A percentile compares a stretch with the other conserved stretches of the same genome.
Evolutionary conservation across 441 rosid species (phyloP).

Genomic region (Eruca vesicaria): DNA sequence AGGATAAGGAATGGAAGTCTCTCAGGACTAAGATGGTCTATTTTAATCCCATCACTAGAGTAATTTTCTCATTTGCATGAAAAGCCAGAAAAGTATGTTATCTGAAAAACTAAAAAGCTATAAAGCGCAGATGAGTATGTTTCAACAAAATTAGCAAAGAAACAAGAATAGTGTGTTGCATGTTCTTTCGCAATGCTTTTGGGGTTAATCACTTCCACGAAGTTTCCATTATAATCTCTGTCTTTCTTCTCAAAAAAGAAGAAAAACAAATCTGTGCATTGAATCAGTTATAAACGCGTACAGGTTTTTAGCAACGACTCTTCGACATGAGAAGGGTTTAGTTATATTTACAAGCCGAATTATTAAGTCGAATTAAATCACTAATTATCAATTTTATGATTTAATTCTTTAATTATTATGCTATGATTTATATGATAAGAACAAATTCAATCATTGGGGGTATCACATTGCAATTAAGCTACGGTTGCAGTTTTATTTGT

Average conservation of each 20-base stretch:
- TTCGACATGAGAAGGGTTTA: constrained; percentile 4
- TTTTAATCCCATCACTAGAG: not conserved
- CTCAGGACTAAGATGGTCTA: not conserved
- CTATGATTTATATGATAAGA: not conserved
- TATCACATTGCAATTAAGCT: constrained; percentile 4
- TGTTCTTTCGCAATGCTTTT: not conserved
- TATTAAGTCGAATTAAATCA: not conserved
- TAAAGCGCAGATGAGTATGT: not conserved
- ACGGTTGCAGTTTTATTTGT: constrained; percentile 3
- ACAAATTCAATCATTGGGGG: constrained; percentile 2
- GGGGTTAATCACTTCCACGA: constrained; percentile 9
- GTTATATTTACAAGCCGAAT: not conserved
- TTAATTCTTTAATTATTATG: not conserved
- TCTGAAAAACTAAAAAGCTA: not conserved
- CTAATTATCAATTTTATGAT: not conserved
- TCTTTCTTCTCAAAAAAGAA: not conserved
- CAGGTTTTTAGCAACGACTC: constrained; percentile 8
- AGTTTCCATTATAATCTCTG: not conserved
- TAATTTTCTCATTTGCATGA: not conserved
- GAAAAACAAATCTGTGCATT: not conserved
- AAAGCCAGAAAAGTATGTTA: not conserved
- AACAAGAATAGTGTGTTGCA: not conserved
- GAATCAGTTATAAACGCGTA: constrained; percentile 4
- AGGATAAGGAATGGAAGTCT: not conserved
- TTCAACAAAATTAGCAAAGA: not conserved